Evolutionary conservation across 306 rosid genomes (phyloP).

Genomic region (Cucurbita ficifolia): DNA sequence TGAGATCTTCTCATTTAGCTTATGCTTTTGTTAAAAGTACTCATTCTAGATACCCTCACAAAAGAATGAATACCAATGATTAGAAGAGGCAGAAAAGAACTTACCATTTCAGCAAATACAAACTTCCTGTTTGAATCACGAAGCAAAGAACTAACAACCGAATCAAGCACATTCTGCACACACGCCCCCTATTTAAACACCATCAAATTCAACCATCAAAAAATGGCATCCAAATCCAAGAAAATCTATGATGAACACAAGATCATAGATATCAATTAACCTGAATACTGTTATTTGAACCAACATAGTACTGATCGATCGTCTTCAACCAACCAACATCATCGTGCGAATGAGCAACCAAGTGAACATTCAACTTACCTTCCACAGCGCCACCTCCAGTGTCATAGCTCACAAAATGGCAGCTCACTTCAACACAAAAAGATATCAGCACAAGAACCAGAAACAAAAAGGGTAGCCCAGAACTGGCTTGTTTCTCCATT

Average conservation of each 20-base stretch:
- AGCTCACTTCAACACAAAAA: constrained; percentile 11
- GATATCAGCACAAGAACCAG: constrained; percentile 8
- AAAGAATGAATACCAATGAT: background rate
- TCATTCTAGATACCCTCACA: background rate
- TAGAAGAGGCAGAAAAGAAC: background rate
- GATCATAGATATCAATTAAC: background rate
- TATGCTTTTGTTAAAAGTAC: background rate
- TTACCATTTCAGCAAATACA: constrained; percentile 75
- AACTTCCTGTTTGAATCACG: constrained; percentile 74
- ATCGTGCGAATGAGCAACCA: constrained; percentile 74
- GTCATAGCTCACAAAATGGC: constrained; percentile 33
- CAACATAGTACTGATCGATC: constrained; percentile 76
- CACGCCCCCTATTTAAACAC: constrained; percentile 46
- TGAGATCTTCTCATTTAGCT: background rate
- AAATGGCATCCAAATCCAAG: background rate
- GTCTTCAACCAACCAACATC: constrained; percentile 95
- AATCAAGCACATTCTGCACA: constrained; percentile 68
- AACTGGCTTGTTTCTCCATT: constrained; percentile 15
- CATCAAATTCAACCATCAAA: background rate
- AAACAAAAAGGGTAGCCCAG: constrained; percentile 3
- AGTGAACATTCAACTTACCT: constrained; percentile 73
- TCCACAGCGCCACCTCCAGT: constrained; percentile 34
- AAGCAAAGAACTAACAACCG: constrained; percentile 53
- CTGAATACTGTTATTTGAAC: constrained; percentile 70
- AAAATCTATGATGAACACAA: background rate